Conservation (phyloP, 2,329 filamentous ascomycete genomes). For the Epichloe uncinata region DNA sequence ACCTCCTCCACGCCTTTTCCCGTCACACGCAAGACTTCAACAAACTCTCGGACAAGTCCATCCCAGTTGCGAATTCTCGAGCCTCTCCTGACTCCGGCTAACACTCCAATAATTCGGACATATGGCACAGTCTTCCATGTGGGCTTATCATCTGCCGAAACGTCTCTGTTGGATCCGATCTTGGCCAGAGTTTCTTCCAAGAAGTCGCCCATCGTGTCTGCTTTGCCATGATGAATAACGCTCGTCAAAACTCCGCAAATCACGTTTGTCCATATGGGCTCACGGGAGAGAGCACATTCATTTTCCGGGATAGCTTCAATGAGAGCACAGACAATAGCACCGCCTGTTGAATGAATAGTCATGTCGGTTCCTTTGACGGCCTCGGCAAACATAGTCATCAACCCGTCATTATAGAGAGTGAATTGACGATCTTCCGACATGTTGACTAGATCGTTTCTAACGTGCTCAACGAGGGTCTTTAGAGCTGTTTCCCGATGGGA, state of each 20-base stretch:
- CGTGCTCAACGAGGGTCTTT: slow-evolving; percentile 55
- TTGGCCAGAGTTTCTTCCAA: slow-evolving; percentile 47
- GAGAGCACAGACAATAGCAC: slow-evolving; percentile 38
- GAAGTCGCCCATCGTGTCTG: slow-evolving; percentile 59
- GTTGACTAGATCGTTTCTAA: slow-evolving; percentile 52
- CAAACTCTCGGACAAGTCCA: slow-evolving; percentile 42
- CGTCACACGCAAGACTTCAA: slow-evolving; percentile 36
- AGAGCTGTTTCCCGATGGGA: slow-evolving; percentile 66
- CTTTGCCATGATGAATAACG: slow-evolving; percentile 67
- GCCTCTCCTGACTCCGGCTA: slow-evolving; percentile 72
- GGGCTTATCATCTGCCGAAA: slow-evolving; percentile 10
- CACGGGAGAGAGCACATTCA: slow-evolving; percentile 33
- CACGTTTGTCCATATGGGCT: slow-evolving; percentile 47
- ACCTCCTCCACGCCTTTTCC: slow-evolving; percentile 25
- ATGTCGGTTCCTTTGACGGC: slow-evolving; percentile 52
- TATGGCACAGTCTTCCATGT: slow-evolving; percentile 32
- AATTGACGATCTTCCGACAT: slow-evolving; percentile 42
- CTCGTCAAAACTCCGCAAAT: slow-evolving; percentile 67
- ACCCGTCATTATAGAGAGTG: slow-evolving; percentile 64
- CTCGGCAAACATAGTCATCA: slow-evolving; percentile 89
- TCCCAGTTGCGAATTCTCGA: slow-evolving; percentile 62
- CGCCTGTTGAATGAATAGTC: slow-evolving; percentile 45
- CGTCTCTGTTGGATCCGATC: slow-evolving; percentile 23
- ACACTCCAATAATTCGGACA: slow-evolving; percentile 49
- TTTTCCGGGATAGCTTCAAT: slow-evolving; percentile 37